These are phyloP conservation scores for Fusarium multiceps DNA, from an alignment of 2,329 filamentous ascomycete species.

Conservation along the genomic window DNA sequence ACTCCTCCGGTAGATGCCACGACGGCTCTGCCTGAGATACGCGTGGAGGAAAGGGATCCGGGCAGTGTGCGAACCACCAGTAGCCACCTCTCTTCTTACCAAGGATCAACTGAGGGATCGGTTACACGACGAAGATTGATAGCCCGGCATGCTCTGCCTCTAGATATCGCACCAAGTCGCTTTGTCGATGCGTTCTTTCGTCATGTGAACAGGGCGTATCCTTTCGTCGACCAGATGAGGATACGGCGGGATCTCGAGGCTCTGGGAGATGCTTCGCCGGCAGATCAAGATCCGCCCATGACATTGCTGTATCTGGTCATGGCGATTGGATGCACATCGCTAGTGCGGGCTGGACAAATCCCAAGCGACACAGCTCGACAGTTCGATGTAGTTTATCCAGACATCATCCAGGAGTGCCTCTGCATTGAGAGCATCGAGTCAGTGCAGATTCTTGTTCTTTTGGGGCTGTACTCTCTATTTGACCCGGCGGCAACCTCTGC, in stretches of 20 bases:
- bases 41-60: slow-evolving; percentile 34
- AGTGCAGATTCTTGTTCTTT: slow-evolving; percentile 55
- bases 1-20: slow-evolving; percentile 34
- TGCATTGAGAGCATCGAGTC: slow-evolving; percentile 51
- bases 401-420: slow-evolving; percentile 56
- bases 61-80: slow-evolving; percentile 38
- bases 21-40: slow-evolving; percentile 4
- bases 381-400: slow-evolving; percentile 54
- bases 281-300: slow-evolving; percentile 40
- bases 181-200: slow-evolving; percentile 59
- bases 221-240: slow-evolving; percentile 55
- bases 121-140: slow-evolving; percentile 30
- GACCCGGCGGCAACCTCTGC: slow-evolving; percentile 55
- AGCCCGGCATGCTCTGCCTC: slow-evolving; percentile 35
- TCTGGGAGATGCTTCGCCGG: slow-evolving; percentile 46
- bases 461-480: slow-evolving; percentile 58
- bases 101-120: slow-evolving; percentile 35
- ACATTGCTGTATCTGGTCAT: slow-evolving; percentile 58
- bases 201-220: slow-evolving; percentile 59
- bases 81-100: slow-evolving; percentile 41
- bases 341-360: slow-evolving; percentile 57
- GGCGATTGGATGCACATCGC: slow-evolving; percentile 59
- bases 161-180: slow-evolving; percentile 45
- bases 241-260: slow-evolving; percentile 51
- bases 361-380: slow-evolving; percentile 48